These are phyloP conservation scores for Podospora anserina DNA, from an alignment of 495 filamentous ascomycete genomes.

Conservation along the genomic window DNA sequence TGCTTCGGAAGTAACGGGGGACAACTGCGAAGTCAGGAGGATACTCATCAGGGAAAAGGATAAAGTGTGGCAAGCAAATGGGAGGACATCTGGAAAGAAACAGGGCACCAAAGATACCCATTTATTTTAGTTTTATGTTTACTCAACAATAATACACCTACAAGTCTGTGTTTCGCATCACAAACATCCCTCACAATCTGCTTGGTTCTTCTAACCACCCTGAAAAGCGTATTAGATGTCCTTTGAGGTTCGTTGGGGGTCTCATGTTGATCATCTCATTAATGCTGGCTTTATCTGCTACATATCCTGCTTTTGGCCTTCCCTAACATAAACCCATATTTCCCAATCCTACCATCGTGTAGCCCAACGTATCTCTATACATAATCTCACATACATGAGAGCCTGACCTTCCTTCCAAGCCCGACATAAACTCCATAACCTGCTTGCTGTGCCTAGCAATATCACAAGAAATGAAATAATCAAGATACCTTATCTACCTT, in stretches of 20 bases:
- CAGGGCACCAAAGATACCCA: neutral
- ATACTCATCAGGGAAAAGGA: neutral
- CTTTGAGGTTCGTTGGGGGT: too few species aligned
- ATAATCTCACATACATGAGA: neutral
- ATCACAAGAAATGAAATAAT: neutral
- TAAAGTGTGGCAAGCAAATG: neutral
- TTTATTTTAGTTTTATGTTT: neutral
- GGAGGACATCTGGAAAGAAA: neutral
- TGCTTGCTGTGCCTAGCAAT: neutral
- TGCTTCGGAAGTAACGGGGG: neutral
- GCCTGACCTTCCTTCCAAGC: neutral
- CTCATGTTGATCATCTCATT: neutral
- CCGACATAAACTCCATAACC: neutral
- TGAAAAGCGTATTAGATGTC: too few species aligned
- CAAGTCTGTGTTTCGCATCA: too few species aligned
- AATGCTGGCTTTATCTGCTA: neutral
- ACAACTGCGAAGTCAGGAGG: neutral
- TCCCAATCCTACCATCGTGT: neutral
- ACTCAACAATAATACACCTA: constrained; percentile 4
- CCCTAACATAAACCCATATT: neutral
- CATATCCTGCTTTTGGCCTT: neutral
- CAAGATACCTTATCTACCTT: too few species aligned
- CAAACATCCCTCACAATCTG: too few species aligned
- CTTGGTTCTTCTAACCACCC: too few species aligned
- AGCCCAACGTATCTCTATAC: neutral